These are phyloP conservation scores for Luzula sylvatica DNA, from an alignment of 176 grass and related monocot species.

Conservation along the genomic window DNA sequence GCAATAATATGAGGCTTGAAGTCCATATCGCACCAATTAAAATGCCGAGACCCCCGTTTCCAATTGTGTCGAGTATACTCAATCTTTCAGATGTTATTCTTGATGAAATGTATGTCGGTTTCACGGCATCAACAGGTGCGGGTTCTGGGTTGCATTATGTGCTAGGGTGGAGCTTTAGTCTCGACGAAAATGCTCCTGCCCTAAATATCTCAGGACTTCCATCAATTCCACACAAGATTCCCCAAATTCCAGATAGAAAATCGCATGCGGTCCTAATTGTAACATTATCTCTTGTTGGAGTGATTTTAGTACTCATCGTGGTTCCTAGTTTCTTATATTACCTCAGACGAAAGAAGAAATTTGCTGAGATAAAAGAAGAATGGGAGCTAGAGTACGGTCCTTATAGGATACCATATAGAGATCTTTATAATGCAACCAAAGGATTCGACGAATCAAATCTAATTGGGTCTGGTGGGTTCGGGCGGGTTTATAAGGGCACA, in stretches of 20 bases:
- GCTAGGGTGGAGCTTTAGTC: slow-evolving; percentile 56
- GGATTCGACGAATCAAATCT: slow-evolving; percentile 42
- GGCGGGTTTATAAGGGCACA: slow-evolving; percentile 50
- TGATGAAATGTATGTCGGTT: slow-evolving; percentile 38
- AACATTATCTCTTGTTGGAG: not conserved
- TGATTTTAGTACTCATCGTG: slow-evolving; percentile 6
- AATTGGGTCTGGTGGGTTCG: slow-evolving; percentile 56
- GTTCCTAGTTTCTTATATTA: not conserved
- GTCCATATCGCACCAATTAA: slow-evolving; percentile 27
- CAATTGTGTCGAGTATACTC: slow-evolving; percentile 18
- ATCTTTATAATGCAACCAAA: slow-evolving; percentile 35
- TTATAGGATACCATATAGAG: slow-evolving; percentile 51
- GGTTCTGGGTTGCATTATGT: slow-evolving; percentile 50
- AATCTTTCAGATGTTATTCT: slow-evolving; percentile 30
- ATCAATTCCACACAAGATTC: not conserved
- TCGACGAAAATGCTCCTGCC: slow-evolving; percentile 27
- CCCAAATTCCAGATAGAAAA: not conserved
- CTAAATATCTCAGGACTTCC: slow-evolving; percentile 52
- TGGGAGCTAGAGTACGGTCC: slow-evolving; percentile 61
- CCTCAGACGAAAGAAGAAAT: slow-evolving; percentile 20
- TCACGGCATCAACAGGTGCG: slow-evolving; percentile 51
- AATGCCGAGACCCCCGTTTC: slow-evolving; percentile 10
- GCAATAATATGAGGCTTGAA: slow-evolving; percentile 17
- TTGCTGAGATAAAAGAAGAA: slow-evolving; percentile 38
- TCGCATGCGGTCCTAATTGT: not conserved